phyloP scores from a whole-genome alignment of 176 grass and related monocot species.

The Oryza meyeriana region DNA sequence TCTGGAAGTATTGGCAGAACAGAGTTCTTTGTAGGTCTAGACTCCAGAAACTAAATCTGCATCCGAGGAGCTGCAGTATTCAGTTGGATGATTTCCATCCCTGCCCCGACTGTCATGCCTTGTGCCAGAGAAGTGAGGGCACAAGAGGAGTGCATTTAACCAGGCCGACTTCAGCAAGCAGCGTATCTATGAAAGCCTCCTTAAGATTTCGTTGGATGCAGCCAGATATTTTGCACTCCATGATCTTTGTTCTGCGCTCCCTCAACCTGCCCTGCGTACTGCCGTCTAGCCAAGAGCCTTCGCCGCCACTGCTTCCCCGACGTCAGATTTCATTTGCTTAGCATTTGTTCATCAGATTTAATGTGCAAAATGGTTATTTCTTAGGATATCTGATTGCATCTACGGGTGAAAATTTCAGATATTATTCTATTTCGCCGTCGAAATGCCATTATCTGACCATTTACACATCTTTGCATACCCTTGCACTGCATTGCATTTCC shows the following conservation, averaged over 20 bases:
- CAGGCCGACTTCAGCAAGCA: not conserved
- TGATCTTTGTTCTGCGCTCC: not conserved
- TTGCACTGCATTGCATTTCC: not conserved
- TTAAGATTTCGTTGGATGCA: not conserved
- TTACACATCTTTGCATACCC: not conserved
- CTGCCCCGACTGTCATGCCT: not conserved
- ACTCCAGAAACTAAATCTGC: not conserved
- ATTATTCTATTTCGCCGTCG: not conserved
- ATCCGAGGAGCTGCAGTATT: constrained; percentile 18
- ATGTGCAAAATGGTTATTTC: not conserved
- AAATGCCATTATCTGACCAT: not conserved
- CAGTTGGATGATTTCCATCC: constrained; percentile 5
- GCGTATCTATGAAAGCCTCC: not conserved
- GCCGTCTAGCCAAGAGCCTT: not conserved
- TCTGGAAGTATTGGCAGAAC: constrained; percentile 20
- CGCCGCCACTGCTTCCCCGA: not conserved
- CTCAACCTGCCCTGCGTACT: not conserved
- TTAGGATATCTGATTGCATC: not conserved
- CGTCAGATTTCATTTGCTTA: not conserved
- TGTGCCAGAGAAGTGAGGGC: not conserved
- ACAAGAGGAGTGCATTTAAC: not conserved
- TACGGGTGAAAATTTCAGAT: not conserved
- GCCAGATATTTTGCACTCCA: not conserved
- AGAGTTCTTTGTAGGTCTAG: constrained; percentile 15
- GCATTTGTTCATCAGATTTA: not conserved